Base-by-base conservation (phyloP, 148 eudicot species). In the Rhododendron mucronatum region DNA sequence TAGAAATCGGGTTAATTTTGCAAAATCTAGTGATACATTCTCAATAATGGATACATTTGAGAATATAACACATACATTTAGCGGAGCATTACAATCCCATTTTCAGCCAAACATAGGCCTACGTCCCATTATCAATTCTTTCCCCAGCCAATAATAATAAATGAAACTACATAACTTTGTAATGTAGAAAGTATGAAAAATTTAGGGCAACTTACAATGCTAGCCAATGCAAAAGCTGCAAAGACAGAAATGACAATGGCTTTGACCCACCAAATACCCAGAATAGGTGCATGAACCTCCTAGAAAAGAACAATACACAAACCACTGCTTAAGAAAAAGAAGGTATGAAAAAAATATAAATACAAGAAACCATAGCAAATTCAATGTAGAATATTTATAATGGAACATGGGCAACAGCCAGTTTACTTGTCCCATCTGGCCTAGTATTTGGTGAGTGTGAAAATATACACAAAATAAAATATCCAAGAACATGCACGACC, bases 261-360 rank as follows among this genome's bases (percentile, higher is more conserved):
- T 92, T 97, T 97, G 41, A 97, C 94, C 84, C 90, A 93, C 99
- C 98, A 97, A 33, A 92, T 55, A 86, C 93, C 91, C 85, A 97
- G 90, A 81, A 97, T 82, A 18, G 91, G 98, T 86, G 98, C 99
- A 92, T 97, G 99, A 87, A 95, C 91, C 74, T 97, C 96, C 99
- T 97, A 86, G 37, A 88, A 41, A 86, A 87, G 48, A 26, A 57
- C 33, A 82, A 83, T 55, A 8, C 18, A 78, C 80, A 85, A 84
- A 59, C 53, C 81, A 47, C 79, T 28, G 82, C 3, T 85, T 71
- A 61, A 71, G 78, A 76, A 84, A 78, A 53, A 37, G 51, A 84
- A 65, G 55, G 82, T 21, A 81, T 12, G 39, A 18, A 57, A 51
- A 28, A 26, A 81, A 35, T 48, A 69, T 59, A 10, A 30, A 75